phyloP scores from a whole-genome alignment of 2,329 filamentous ascomycete species.

The Penicillium griseofulvum region DNA sequence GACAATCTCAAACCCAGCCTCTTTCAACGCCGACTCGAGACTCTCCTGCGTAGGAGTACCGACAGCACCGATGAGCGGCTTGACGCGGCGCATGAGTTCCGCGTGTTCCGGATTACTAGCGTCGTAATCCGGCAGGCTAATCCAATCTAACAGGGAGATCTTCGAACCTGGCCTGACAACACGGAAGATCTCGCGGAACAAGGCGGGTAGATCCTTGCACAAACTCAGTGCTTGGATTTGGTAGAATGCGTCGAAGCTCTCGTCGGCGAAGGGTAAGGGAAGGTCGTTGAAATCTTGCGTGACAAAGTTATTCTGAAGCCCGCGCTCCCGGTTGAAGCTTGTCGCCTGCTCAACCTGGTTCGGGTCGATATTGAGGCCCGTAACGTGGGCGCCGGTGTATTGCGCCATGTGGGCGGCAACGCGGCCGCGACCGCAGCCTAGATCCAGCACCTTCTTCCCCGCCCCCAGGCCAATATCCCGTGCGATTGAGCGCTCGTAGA shows the following conservation, averaged over 20 bases:
- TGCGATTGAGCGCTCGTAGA: slow-evolving; percentile 54
- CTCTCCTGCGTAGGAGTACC: slow-evolving; percentile 52
- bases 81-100: slow-evolving; percentile 54
- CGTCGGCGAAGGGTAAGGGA: slow-evolving; percentile 52
- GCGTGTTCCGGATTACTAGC: slow-evolving; percentile 48
- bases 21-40: slow-evolving; percentile 47
- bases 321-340: slow-evolving; percentile 45
- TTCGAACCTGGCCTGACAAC: slow-evolving; percentile 52
- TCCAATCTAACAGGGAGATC: slow-evolving; percentile 55
- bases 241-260: slow-evolving; percentile 54
- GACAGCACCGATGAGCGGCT: slow-evolving; percentile 56
- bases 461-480: slow-evolving; percentile 46
- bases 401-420: slow-evolving; percentile 56
- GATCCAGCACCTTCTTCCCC: slow-evolving; percentile 51
- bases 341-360: slow-evolving; percentile 52
- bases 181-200: slow-evolving; percentile 52
- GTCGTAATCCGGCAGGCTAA: slow-evolving; percentile 52
- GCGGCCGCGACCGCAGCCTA: slow-evolving; percentile 54
- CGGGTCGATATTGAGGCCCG: slow-evolving; percentile 56
- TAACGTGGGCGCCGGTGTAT: slow-evolving; percentile 48
- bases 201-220: slow-evolving; percentile 48
- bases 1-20: slow-evolving; percentile 50
- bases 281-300: slow-evolving; percentile 53
- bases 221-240: slow-evolving; percentile 59
- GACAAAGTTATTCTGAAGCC: slow-evolving; percentile 50